Base-by-base conservation (phyloP, 2,329 filamentous ascomycete genomes). In the Xylaria sp. region DNA sequence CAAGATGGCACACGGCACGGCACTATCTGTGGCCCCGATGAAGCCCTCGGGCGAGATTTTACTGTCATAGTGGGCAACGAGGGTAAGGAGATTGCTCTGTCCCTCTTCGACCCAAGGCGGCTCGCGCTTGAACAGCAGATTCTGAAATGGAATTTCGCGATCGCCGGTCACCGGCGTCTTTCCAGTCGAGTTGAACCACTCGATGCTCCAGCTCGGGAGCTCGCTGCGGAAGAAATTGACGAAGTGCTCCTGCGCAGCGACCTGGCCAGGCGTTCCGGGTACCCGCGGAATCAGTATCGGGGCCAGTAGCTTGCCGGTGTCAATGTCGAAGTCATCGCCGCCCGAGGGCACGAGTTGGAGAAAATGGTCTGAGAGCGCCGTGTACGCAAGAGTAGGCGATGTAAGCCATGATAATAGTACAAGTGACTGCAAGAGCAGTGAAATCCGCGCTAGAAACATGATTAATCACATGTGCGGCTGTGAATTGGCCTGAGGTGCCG, bases 51-150 rank as follows among this genome's bases (percentile, higher is more conserved):
- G 92, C 18, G 83, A 83, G 56, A 91, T 83, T 81, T 94, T 94
- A 78, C 89, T 92, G 76, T 97, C 93, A 78, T 95, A 97, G 78
- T 97, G 94, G 41, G 93, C 94, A 9, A 93, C 94, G 58, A 97
- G 83, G 3, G 92, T 93, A 73, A 97, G 82, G 61, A 91, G 83
- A 60, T 91, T 91, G 15, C 92, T 88, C 77, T 94, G 88, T 0
- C 94, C 93, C 0, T 85, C 82, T 48, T 85, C 80, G 1, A 89
- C 84, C 90, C 92, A 94, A 8, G 94, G 93, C 51, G 94, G 94
- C 80, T 96, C 92, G 60, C 92, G 87, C 55, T 88, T 90, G 31
- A 92, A 88, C 62, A 97, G 90, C 49, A 97, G 82, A 76, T 97
- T 97, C 64, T 88, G 84, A 76, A 97, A 96, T 0, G 91, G 92